A percentile compares a stretch with the other conserved stretches of the same genome.
Evolutionary conservation across 129 eudicot species (phyloP).

Genomic region (Helianthus tuberosus): DNA sequence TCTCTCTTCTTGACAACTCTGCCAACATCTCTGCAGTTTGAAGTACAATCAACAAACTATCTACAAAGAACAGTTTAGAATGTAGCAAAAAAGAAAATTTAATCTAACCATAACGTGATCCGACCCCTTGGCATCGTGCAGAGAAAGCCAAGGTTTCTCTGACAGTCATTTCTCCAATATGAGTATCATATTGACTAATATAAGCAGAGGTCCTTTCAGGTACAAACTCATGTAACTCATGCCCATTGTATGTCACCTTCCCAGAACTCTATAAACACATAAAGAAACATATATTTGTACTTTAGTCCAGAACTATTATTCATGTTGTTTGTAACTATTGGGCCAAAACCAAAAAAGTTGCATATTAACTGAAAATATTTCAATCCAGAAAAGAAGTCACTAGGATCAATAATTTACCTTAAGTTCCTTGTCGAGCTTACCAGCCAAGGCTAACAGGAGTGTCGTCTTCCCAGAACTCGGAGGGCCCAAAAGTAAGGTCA

Average conservation of each 20-base stretch:
- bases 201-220: conserved; percentile 91
- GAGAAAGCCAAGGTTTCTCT: conserved; percentile 89
- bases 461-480: conserved; percentile 92
- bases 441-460: conserved; percentile 66
- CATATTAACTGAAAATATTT: not conserved
- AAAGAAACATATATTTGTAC: no score
- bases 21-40: conserved; percentile 66
- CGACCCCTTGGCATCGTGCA: conserved; percentile 89
- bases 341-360: not conserved
- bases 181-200: conserved; percentile 87
- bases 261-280: conserved; percentile 49
- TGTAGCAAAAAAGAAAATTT: not conserved
- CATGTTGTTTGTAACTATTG: not conserved
- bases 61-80: not conserved
- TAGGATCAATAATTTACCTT: conserved; percentile 35
- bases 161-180: conserved; percentile 91
- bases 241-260: conserved; percentile 81
- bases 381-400: no score
- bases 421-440: conserved; percentile 62
- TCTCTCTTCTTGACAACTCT: conserved; percentile 83
- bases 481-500: conserved; percentile 89
- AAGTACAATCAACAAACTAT: not conserved
- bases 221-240: conserved; percentile 68
- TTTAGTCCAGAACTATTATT: not conserved
- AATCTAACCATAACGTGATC: conserved; percentile 73